A percentile compares a stretch with the other conserved stretches of the same genome.
phyloP scores from a whole-genome alignment of 345 rosid species.

The Orychophragmus violaceus region DNA sequence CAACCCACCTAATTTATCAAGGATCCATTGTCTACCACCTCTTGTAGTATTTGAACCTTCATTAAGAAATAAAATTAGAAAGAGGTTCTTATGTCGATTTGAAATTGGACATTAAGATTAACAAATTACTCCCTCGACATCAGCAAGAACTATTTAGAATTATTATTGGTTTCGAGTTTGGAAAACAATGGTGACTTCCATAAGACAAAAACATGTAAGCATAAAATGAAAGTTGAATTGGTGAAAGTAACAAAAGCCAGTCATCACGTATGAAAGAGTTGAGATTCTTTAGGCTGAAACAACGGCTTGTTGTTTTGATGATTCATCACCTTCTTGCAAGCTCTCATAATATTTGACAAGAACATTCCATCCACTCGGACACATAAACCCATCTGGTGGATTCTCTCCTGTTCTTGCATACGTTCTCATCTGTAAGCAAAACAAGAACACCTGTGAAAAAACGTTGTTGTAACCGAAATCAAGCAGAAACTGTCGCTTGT shows the following conservation, averaged over 20 bases:
- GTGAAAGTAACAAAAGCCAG: constrained; percentile 2
- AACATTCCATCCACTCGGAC: constrained; percentile 89
- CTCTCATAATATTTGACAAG: constrained; percentile 75
- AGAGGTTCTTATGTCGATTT: too few relatives aligned
- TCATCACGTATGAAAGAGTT: neutral
- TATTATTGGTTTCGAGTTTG: neutral
- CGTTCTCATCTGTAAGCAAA: constrained; percentile 59
- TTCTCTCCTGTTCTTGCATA: constrained; percentile 80
- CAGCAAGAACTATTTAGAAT: constrained; percentile 6
- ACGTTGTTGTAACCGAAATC: too few relatives aligned
- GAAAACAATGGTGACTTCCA: neutral
- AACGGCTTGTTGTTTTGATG: constrained; percentile 32
- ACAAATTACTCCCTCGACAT: neutral
- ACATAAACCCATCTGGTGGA: constrained; percentile 98
- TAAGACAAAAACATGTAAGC: constrained; percentile 3
- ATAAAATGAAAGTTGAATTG: neutral
- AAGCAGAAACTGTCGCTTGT: constrained; percentile 23
- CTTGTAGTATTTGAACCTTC: too few relatives aligned
- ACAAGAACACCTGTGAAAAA: neutral
- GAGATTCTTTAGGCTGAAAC: neutral
- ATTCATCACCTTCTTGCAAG: constrained; percentile 55
- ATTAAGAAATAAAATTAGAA: too few relatives aligned
- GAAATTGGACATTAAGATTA: neutral
- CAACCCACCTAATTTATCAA: too few relatives aligned
- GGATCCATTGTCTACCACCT: too few relatives aligned